Evolutionary conservation across 805 yeast genomes (phyloP), one percentile per base, ranked within the genome.

Genomic region (Metschnikowia proteae): DNA sequence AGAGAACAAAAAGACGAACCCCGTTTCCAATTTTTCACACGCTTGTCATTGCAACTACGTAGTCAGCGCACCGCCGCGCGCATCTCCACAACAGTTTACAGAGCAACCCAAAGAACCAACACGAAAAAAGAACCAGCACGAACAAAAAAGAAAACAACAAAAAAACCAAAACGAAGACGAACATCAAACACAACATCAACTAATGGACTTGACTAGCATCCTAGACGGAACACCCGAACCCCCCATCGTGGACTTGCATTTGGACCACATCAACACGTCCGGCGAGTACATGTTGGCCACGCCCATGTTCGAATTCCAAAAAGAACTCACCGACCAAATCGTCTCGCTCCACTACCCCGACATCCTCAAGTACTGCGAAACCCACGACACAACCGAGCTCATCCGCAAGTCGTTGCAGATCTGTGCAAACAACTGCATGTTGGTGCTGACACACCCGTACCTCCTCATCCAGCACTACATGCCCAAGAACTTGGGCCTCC

Each of bases 321-420:
- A 83, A 59, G 94, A 90, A 59, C 74, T 92, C 45, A 88, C 91
- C 8, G 96, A 92, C 65, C 96, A 90, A 62, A 90, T 94, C 29
- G 87, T 92, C 9, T 87, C 96, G 1, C 72, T 90, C 36, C 98
- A 92, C 66, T 92, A 91, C 63, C 82, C 92, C 31, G 98, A 91
- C 62, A 89, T 92, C 49, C 72, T 92, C 57, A 84, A 89, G 66
- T 91, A 85, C 63, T 90, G 88, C 60, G 96, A 89, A 62, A 71
- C 80, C 43, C 69, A 75, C 49, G 77, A 74, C 53, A 67, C 68
- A 36, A 64, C 67, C 5, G 76, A 72, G 11, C 80, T 87, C 28
- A 79, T 86, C 33, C 72, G 82, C n/a, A 88, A 88, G 60, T 83
- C 95, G 0, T 74, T 92, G 63, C 79, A 82, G 51, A 84, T 88